These are phyloP conservation scores for Chenopodium formosanum DNA, from an alignment of 148 eudicot species.

Conservation along the genomic window DNA sequence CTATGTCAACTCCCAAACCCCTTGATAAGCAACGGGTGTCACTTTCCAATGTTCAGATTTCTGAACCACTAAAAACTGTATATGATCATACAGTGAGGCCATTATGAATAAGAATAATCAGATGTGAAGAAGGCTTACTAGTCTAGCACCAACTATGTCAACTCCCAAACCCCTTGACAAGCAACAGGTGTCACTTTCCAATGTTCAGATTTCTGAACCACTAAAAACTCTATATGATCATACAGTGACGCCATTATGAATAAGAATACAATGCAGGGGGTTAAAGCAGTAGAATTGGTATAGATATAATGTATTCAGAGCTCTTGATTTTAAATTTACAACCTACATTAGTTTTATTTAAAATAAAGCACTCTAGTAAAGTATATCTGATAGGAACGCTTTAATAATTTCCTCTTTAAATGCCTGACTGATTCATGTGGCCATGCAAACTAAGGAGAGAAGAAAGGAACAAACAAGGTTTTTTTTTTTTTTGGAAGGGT, in stretches of 20 bases:
- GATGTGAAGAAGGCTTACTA: not conserved
- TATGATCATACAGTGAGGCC: not conserved
- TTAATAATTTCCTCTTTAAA: too few relatives aligned
- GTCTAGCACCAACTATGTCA: not conserved
- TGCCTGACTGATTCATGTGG: too few relatives aligned
- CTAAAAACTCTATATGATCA: not conserved
- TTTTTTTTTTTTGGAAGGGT: not conserved
- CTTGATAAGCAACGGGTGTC: not conserved
- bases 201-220: not conserved
- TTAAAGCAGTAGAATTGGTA: not conserved
- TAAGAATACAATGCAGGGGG: not conserved
- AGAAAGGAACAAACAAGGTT: too few relatives aligned
- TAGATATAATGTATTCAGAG: not conserved
- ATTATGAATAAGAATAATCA: not conserved
- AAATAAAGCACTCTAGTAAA: not conserved
- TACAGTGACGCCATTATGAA: not conserved
- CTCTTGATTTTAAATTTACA: too few relatives aligned
- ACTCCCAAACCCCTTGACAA: not conserved
- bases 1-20: not conserved
- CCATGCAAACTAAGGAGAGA: too few relatives aligned
- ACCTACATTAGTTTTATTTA: too few relatives aligned
- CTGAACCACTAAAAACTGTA: not conserved
- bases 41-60: not conserved
- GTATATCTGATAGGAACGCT: too few relatives aligned
- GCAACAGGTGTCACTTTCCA: not conserved